These are phyloP conservation scores for Fraxinus greggii DNA, from an alignment of 305 asterid genomes.

Conservation along the genomic window DNA sequence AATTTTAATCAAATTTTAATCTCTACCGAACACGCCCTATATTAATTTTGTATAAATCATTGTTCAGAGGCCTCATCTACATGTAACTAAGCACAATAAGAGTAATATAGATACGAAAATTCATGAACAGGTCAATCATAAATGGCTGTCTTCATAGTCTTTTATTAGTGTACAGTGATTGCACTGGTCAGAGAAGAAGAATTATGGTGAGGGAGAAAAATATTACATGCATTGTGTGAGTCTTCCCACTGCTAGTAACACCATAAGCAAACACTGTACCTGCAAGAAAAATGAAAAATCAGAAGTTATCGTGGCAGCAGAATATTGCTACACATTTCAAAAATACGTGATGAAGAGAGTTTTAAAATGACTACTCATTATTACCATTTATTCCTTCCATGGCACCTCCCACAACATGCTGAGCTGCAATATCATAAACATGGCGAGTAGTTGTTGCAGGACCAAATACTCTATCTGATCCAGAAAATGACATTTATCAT, in stretches of 20 bases:
- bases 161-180: not conserved
- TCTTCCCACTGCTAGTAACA: conserved; percentile 76
- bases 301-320: not conserved
- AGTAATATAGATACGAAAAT: not conserved
- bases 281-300: conserved; percentile 24
- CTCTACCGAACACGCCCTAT: too few relatives aligned
- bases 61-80: not conserved
- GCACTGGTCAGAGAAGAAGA: conserved; percentile 10
- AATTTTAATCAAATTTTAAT: too few relatives aligned
- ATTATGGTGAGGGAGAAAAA: not conserved
- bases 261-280: conserved; percentile 72
- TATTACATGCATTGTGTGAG: conserved; percentile 73
- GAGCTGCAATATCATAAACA: conserved; percentile 92
- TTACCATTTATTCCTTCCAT: conserved; percentile 95
- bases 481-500: conserved; percentile 14
- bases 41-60: not conserved
- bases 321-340: not conserved
- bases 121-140: not conserved
- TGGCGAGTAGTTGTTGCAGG: conserved; percentile 98
- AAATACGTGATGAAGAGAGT: conserved; percentile 2
- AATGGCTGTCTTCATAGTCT: not conserved
- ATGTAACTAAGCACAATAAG: not conserved
- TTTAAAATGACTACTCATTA: conserved; percentile 4
- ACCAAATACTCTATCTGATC: conserved; percentile 91
- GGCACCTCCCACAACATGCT: conserved; percentile 82